Evolutionary conservation across 176 grass and related monocot species (phyloP), one percentile per base, ranked within the genome.

Genomic region (Pontederia crassipes): DNA sequence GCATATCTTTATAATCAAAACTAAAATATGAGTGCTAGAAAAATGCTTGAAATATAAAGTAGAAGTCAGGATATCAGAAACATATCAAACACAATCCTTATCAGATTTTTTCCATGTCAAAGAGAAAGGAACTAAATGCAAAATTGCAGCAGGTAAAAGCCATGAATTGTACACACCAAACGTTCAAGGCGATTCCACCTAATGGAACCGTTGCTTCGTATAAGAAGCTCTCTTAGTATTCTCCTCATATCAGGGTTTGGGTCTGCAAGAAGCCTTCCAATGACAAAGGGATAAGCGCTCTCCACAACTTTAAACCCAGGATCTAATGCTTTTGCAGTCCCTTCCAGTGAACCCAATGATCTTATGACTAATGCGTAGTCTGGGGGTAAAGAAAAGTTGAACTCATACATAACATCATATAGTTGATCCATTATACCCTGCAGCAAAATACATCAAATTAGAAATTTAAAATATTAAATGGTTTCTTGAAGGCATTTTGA

Each of bases 311-410:
- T 90, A 59, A 96, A 96, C 72, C 78, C 70, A 61, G 83, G 91
- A 86, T 96, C 91, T 53, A 96, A 72, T 69, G 91, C 91, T 81
- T 96, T 90, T 61, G 91, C 86, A 26, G 91, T 90, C 50, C 91
- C 92, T 88, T 96, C 92, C 68, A 96, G 80, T 45, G 92, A 96
- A 68, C 92, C 92, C 32, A 96, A 70, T 13, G 92, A 86, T 78
- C 92, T 86, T 79, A 96, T 90, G 56, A 96, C 92, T 54, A 96
- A 70, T 4, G 87, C 92, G 73, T 96, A 96, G 77, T 96, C 92
- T 54, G 92, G 92, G 49, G 92, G 92, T 58, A 96, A 73, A 52
- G 86, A 87, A 76, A 96, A 90, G 80, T 80, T 90, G 66, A 96
- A 96, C 49, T 96, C 92, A 72, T 96, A 96, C 92, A 96, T 96